These are phyloP conservation scores for Claviceps sp. DNA, from an alignment of 2,329 filamentous ascomycete genomes.

Conservation along the genomic window DNA sequence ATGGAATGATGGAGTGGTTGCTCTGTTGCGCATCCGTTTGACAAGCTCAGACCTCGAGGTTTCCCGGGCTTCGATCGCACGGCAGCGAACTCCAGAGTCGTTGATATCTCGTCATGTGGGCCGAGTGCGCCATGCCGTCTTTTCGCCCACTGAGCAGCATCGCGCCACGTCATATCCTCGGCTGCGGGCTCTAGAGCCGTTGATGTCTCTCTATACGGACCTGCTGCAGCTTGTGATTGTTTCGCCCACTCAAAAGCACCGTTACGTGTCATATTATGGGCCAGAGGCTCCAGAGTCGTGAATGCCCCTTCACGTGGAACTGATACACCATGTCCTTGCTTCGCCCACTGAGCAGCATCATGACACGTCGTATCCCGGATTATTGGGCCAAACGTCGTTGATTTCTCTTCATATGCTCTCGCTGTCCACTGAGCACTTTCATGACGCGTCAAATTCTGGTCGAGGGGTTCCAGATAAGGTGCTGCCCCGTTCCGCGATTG, in stretches of 20 bases:
- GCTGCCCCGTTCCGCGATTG: background rate
- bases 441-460: background rate
- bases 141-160: background rate
- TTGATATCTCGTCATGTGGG: background rate
- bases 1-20: background rate
- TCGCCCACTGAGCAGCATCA: background rate
- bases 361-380: background rate
- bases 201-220: background rate
- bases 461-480: background rate
- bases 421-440: no score
- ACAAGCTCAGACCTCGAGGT: background rate
- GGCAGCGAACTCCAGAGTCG: background rate
- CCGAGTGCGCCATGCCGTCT: background rate
- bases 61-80: background rate
- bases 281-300: background rate
- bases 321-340: background rate
- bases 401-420: background rate
- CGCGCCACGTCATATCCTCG: background rate
- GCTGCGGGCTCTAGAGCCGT: background rate
- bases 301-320: background rate
- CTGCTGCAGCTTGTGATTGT: background rate
- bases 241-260: background rate
- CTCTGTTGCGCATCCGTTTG: background rate
- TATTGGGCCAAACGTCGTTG: background rate
- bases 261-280: background rate